Evolutionary conservation across 1,284 basidiomycete genomes (phyloP), one percentile per base, ranked within the genome.

Genomic region (Tilletia setariae): DNA sequence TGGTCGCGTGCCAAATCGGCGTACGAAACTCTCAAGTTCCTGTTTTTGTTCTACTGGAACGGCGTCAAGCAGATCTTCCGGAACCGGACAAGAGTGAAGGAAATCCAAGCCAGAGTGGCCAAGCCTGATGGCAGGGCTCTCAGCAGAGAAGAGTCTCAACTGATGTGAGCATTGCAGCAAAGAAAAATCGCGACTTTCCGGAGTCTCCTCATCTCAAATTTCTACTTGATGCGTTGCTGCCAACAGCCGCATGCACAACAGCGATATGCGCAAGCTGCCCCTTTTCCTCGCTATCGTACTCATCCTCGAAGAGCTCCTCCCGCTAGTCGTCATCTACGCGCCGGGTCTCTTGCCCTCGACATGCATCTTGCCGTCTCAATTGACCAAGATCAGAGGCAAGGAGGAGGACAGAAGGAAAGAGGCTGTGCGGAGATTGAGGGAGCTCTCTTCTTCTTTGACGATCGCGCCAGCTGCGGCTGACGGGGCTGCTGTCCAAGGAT

Each of bases 301-400:
- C 35, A 84, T 92, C 23, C 84, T 91, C 2, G 92, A 94, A 81
- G 92, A 94, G 82, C 83, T 91, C 56, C 87, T 94, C 69, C 92
- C 92, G 11, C 86, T 94, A 69, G 87, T 93, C 70, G 91, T 91
- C 35, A 87, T 94, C 72, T 94, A 91, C 80, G 89, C 88, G n/a
- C 92, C 92, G 1, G 88, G 87, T 77, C 87, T 93, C 84, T 87
- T 94, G 40, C 92, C 92, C 0, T 93, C 91, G 2, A 93, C 92
- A 1, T 93, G 91, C 78, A 86, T 93, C 68, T 86, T 94, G n/a
- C 91, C 92, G 0, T 89, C 89, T 30, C 92, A 94, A 84, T 87
- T 87, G 49, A 86, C 65, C 19, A 80, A 78, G 71, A 81, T 81
- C 23, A 72, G 77, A 9, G 53, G 25, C 19, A 70, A 76, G 66